A percentile compares a stretch with the other conserved stretches of the same genome.
Evolutionary conservation across 2,329 filamentous ascomycete genomes (phyloP).

Genomic region (Fusarium subglutinans): DNA sequence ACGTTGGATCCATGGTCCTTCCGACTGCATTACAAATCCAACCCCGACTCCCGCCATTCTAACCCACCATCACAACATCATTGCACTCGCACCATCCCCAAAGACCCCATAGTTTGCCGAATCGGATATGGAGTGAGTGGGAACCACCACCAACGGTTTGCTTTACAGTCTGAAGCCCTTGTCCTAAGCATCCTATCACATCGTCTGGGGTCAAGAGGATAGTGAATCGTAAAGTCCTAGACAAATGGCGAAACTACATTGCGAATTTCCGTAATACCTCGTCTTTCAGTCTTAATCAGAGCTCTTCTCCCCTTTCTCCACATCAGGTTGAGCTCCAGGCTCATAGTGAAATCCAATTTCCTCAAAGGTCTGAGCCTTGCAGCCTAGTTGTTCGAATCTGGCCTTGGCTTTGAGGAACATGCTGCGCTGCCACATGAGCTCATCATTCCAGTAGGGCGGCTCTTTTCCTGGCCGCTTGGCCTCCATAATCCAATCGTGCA

Average conservation of each 20-base stretch:
- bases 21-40: constrained; percentile 40
- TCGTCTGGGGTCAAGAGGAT: not conserved
- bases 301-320: not conserved
- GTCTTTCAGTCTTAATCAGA: not conserved
- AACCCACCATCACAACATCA: constrained; percentile 39
- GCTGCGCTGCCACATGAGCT: constrained; percentile 76
- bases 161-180: not conserved
- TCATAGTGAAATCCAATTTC: constrained; percentile 77
- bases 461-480: constrained; percentile 68
- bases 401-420: constrained; percentile 75
- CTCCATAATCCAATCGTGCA: constrained; percentile 68
- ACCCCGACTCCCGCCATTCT: constrained; percentile 33
- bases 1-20: constrained; percentile 10
- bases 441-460: constrained; percentile 76
- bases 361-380: constrained; percentile 69
- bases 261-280: not conserved
- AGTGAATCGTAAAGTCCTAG: constrained; percentile 16
- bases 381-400: constrained; percentile 73
- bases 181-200: constrained; percentile 3
- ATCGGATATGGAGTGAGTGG: constrained; percentile 22
- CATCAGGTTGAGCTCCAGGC: constrained; percentile 19
- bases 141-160: not conserved
- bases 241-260: constrained; percentile 19
- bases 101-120: constrained; percentile 26
- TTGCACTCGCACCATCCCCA: constrained; percentile 19